A percentile compares a stretch with the other conserved stretches of the same genome.
phyloP scores from a whole-genome alignment of 345 rosid genomes.

The Rhodamnia rubescens region DNA sequence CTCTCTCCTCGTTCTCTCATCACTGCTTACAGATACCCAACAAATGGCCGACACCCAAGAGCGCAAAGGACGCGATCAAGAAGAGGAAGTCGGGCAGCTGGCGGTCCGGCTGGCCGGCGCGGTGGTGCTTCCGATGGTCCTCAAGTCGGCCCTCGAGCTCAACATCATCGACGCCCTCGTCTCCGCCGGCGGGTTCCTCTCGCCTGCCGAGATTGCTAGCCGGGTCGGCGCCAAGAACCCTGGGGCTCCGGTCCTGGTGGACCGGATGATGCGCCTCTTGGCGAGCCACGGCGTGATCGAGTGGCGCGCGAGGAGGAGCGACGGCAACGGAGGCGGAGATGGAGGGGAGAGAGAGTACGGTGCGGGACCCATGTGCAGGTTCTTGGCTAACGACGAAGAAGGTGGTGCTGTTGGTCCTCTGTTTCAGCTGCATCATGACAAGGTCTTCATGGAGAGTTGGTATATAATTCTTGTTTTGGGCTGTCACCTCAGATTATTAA shows the following conservation, averaged over 20 bases:
- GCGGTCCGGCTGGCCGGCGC: conserved; percentile 25
- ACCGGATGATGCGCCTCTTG: conserved; percentile 36
- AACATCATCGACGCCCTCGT: conserved; percentile 30
- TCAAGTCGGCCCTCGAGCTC: conserved; percentile 34
- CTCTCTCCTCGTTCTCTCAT: not conserved
- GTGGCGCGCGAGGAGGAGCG: not conserved
- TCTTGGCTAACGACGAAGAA: conserved; percentile 18
- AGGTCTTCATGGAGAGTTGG: conserved; percentile 34
- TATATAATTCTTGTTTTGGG: not conserved
- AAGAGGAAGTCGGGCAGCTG: conserved; percentile 22
- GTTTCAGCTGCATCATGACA: conserved; percentile 22
- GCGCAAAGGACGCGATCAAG: not conserved
- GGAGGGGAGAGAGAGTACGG: conserved; percentile 16
- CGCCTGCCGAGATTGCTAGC: conserved; percentile 27
- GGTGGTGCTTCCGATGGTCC: conserved; percentile 26
- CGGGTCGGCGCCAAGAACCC: conserved; percentile 29
- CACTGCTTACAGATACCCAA: not conserved
- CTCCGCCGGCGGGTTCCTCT: conserved; percentile 13
- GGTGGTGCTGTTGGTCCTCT: conserved; percentile 30
- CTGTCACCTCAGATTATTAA: not conserved
- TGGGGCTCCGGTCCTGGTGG: conserved; percentile 24
- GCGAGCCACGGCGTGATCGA: conserved; percentile 33
- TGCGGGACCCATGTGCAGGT: conserved; percentile 32
- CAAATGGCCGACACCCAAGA: not conserved
- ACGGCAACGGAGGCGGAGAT: not conserved